These are phyloP conservation scores for Osmozyma mogii DNA, from an alignment of 805 yeast genomes.

Conservation along the genomic window DNA sequence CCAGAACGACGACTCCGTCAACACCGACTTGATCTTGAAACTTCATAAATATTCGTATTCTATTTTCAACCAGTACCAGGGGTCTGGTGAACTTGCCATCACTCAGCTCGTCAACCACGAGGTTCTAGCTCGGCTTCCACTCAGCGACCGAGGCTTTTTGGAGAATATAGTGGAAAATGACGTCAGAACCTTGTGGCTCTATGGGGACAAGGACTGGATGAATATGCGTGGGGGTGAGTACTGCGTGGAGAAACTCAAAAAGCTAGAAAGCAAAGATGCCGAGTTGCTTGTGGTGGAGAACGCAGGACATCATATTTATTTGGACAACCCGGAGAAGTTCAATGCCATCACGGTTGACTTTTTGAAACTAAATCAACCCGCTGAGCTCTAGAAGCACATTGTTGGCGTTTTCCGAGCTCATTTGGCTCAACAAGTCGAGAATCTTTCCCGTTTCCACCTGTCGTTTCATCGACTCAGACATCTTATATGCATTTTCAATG, in stretches of 20 bases:
- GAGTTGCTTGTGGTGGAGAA: constrained; percentile 17
- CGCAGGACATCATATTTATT: constrained; percentile 38
- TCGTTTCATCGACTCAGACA: constrained; percentile 30
- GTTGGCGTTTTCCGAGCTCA: no score
- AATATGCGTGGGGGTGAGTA: constrained; percentile 30
- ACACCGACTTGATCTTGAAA: constrained; percentile 19
- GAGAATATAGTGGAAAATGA: constrained; percentile 18
- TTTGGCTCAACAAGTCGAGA: no score
- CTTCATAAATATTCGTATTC: constrained; percentile 34
- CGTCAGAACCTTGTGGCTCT: constrained; percentile 26
- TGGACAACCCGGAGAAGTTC: constrained; percentile 31
- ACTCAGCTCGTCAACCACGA: constrained; percentile 34
- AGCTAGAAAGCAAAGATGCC: constrained; percentile 8
- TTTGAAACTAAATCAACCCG: no score
- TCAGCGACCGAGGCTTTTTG: constrained; percentile 32
- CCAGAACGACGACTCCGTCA: constrained; percentile 3
- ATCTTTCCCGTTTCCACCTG: no score
- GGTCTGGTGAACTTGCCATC: constrained; percentile 37
- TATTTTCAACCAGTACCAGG: constrained; percentile 35
- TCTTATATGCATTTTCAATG: constrained; percentile 35
- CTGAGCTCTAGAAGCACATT: no score
- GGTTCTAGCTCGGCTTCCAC: constrained; percentile 30
- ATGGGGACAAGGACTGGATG: constrained; percentile 41
- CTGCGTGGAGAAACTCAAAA: constrained; percentile 19
- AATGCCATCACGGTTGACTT: constrained; percentile 18